A percentile compares a stretch with the other conserved stretches of the same genome.
phyloP scores from a whole-genome alignment of 306 rosid genomes.

The Sophora flavescens region DNA sequence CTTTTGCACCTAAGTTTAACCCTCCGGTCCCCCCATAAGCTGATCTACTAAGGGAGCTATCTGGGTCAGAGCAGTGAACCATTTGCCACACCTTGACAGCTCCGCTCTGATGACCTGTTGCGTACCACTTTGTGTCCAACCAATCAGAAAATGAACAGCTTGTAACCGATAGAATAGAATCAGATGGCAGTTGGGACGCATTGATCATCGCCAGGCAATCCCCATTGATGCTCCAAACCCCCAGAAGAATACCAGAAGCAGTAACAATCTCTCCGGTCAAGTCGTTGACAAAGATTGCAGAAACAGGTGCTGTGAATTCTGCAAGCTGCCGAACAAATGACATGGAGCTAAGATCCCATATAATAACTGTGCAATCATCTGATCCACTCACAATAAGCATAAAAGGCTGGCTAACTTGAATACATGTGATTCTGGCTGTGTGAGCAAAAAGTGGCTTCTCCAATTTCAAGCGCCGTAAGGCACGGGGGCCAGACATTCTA shows the following conservation, averaged over 20 bases:
- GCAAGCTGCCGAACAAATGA: constrained; percentile 95
- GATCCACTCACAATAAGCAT: constrained; percentile 98
- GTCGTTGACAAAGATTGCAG: constrained; percentile 91
- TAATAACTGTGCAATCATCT: constrained; percentile 89
- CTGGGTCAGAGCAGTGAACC: constrained; percentile 76
- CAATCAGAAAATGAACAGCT: constrained; percentile 89
- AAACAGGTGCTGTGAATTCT: constrained; percentile 84
- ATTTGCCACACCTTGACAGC: constrained; percentile 98
- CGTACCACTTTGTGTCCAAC: constrained; percentile 94
- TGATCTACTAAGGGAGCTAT: constrained; percentile 65
- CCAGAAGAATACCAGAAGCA: constrained; percentile 93
- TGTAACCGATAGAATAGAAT: constrained; percentile 89
- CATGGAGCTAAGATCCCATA: constrained; percentile 99
- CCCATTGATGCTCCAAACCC: constrained; percentile 96
- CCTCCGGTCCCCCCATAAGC: constrained; percentile 56
- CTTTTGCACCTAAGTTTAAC: constrained; percentile 62
- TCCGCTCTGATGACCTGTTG: constrained; percentile 99
- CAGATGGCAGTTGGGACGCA: constrained; percentile 96
- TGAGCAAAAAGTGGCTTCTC: constrained; percentile 94
- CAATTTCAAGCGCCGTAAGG: constrained; percentile 71
- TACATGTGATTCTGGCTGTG: constrained; percentile 85
- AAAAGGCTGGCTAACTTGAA: constrained; percentile 95
- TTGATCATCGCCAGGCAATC: constrained; percentile 93
- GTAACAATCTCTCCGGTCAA: constrained; percentile 94
- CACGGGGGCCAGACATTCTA: constrained; percentile 73